Percentiles rank a stretch among this genome's conserved stretches.
Evolutionary conservation across 768 basidiomycete species (phyloP).

Genomic region (Hericium erinaceus): DNA sequence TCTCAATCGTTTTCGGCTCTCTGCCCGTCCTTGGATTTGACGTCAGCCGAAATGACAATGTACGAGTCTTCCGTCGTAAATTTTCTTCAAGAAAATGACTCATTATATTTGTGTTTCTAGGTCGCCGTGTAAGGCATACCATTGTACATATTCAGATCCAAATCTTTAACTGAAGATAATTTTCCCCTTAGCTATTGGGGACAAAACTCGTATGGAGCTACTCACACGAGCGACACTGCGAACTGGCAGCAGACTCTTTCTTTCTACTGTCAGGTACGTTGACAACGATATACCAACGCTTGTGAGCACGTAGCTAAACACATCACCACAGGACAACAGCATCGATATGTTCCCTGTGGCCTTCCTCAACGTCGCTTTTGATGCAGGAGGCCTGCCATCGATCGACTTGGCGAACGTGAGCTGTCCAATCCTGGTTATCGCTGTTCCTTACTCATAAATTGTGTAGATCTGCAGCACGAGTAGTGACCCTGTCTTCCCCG

Average conservation of each 20-base stretch:
- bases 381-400: constrained; percentile 45
- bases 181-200: constrained; percentile 38
- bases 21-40: constrained; percentile 21
- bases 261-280: constrained; percentile 40
- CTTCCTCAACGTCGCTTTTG: constrained; percentile 53
- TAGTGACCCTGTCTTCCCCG: constrained; percentile 49
- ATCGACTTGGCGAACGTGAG: constrained; percentile 53
- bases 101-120: constrained; percentile 11
- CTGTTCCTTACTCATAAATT: not conserved
- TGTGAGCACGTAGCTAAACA: not conserved
- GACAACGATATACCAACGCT: not conserved
- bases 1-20: not conserved
- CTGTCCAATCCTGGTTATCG: not conserved
- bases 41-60: constrained; percentile 29
- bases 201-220: constrained; percentile 52
- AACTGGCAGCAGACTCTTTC: constrained; percentile 44
- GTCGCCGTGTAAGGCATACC: constrained; percentile 18
- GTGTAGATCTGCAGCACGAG: constrained; percentile 56
- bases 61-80: constrained; percentile 13
- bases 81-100: not conserved
- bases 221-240: constrained; percentile 27
- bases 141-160: not conserved
- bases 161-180: not conserved
- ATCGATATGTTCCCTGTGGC: constrained; percentile 55
- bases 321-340: constrained; percentile 35